phyloP scores from a whole-genome alignment of 1,139 yeast species.

The Scheffersomyces titani region DNA sequence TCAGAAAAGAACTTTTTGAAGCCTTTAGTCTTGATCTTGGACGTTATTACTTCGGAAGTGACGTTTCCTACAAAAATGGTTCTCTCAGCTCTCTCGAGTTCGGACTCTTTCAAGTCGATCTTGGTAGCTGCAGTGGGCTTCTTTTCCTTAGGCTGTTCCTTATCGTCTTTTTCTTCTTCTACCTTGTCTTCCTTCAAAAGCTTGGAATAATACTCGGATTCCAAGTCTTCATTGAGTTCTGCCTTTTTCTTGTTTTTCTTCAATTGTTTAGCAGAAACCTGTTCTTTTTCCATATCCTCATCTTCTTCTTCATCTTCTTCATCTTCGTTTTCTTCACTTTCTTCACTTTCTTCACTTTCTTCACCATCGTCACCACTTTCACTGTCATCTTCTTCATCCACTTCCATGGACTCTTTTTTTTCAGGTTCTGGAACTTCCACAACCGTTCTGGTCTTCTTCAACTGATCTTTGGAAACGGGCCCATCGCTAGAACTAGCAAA shows the following conservation, averaged over 20 bases:
- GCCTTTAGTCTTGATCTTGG: slow-evolving; percentile 59
- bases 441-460: slow-evolving; percentile 25
- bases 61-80: slow-evolving; percentile 92
- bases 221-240: slow-evolving; percentile 49
- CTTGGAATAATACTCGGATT: slow-evolving; percentile 47
- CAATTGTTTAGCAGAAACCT: slow-evolving; percentile 9
- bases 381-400: slow-evolving; percentile 15
- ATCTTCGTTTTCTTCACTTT: slow-evolving; percentile 13
- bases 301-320: slow-evolving; percentile 11
- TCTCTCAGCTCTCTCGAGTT: slow-evolving; percentile 81
- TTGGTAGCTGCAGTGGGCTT: slow-evolving; percentile 31
- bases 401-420: slow-evolving; percentile 18
- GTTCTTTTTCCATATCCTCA: slow-evolving; percentile 19
- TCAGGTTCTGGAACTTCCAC: slow-evolving; percentile 17
- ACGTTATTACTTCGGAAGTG: slow-evolving; percentile 62
- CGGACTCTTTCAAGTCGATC: slow-evolving; percentile 61
- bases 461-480: slow-evolving; percentile 35
- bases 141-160: slow-evolving; percentile 6
- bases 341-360: slow-evolving; percentile 16
- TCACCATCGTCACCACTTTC: slow-evolving; percentile 12
- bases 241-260: slow-evolving; percentile 22
- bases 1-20: slow-evolving; percentile 64
- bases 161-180: slow-evolving; percentile 11
- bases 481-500: slow-evolving; percentile 38
- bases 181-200: slow-evolving; percentile 30